Percentiles rank a stretch among this genome's conserved stretches.
Evolutionary conservation across 352 stramenopile genomes (phyloP).

Genomic region (Globisporangium carolinianum): DNA sequence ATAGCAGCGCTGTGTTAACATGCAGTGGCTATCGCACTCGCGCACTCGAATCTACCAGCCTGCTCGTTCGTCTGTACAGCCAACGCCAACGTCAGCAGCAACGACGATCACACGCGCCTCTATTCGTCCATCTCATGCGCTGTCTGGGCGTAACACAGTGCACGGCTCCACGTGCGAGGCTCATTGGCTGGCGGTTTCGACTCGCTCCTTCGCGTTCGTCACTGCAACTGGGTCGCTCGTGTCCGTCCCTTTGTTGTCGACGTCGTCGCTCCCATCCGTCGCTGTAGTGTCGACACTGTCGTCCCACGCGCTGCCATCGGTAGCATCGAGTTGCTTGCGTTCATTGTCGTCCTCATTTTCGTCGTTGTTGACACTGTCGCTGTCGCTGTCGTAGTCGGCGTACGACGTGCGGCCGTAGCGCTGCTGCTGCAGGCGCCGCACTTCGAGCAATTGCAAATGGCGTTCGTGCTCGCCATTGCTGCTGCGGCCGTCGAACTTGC

Average conservation of each 20-base stretch:
- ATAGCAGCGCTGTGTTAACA: no score
- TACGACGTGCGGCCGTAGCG: constrained; percentile 38
- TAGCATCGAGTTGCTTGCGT: not conserved
- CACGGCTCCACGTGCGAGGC: no score
- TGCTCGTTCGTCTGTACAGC: no score
- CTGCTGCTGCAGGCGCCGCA: constrained; percentile 64
- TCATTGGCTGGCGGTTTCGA: not conserved
- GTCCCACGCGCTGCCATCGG: not conserved
- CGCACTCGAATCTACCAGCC: no score
- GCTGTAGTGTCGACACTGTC: not conserved
- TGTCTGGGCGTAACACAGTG: no score
- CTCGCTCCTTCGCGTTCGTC: not conserved
- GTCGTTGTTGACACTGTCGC: constrained; percentile 12
- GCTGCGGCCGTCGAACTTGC: constrained; percentile 25
- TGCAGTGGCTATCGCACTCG: not conserved
- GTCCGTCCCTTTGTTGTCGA: no score
- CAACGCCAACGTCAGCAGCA: not conserved
- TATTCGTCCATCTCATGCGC: not conserved
- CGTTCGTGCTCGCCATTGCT: constrained; percentile 22
- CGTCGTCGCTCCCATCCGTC: no score
- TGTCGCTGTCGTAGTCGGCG: constrained; percentile 54
- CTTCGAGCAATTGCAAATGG: constrained; percentile 61
- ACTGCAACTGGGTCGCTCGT: no score
- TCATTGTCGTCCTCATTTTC: not conserved
- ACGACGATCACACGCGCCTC: not conserved